Evolutionary conservation across 2,329 filamentous ascomycete genomes (phyloP), one percentile per base, ranked within the genome.

Genomic region (Teratosphaeria pseudoeucalypti): DNA sequence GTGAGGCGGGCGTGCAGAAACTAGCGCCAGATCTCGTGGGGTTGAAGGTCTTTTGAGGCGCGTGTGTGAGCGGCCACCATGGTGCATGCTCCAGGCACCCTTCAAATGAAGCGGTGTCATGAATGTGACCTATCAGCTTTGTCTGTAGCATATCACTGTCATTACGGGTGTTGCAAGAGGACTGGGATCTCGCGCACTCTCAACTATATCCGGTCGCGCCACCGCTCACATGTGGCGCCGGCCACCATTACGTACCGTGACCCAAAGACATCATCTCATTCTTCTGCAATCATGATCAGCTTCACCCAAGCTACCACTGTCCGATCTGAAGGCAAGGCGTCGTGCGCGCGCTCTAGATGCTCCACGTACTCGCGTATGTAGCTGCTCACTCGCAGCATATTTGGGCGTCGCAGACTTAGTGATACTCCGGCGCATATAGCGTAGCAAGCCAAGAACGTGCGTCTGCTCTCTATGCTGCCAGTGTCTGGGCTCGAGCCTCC

Each of bases 221-320:
- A n/a, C 11, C 16, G 37, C 37, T 43, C 12, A 14, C 1, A 14
- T 43, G 14, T 6, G 37, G 37, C 11, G 11, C 11, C 37, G 37
- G 10, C 11, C 16, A 12, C 37, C 37, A 43, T 14, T 14, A 12
- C 37, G 37, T 14, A n/a, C 37, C 16, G 11, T 43, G 6, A 6
- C 16, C 37, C 12, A 16, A 2, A 43, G 14, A 1, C 12, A 14
- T n/a, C 5, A 43, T 14, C 2, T 43, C 12, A 14, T 6, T 43
- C 85, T 70, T 91, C 88, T 1, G 82, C 83, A 53, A 90, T 76
- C 57, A 79, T 80, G 63, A 85, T 81, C 32, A 82, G 80, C 75
- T 80, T 82, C 1, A 84, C 79, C 16, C 85, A 74, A 53, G 84
- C 82, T 59, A 82, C 84, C 14, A 87, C 75, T 59, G 80, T 81